These are phyloP conservation scores for Vicia sativa DNA, from an alignment of 306 rosid genomes.

Conservation along the genomic window DNA sequence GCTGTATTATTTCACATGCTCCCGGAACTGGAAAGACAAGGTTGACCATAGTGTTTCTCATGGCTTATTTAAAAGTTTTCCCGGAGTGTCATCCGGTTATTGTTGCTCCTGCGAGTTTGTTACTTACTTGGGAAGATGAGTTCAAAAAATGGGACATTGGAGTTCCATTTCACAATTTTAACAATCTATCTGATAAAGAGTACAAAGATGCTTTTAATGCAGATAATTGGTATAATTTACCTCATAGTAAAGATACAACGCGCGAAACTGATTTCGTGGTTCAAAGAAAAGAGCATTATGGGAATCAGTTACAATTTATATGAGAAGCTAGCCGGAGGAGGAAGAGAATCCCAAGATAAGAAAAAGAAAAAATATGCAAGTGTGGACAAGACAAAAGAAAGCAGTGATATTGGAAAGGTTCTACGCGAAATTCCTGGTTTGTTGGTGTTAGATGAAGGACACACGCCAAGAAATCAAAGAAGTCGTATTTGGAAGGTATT, in stretches of 20 bases:
- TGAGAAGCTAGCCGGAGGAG: not conserved
- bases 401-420: constrained; percentile 25
- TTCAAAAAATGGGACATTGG: constrained; percentile 41
- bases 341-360: not conserved
- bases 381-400: constrained; percentile 10
- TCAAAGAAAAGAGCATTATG: constrained; percentile 35
- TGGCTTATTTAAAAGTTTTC: constrained; percentile 37
- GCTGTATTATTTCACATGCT: constrained; percentile 50
- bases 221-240: not conserved
- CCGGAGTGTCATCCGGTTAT: constrained; percentile 38
- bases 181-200: constrained; percentile 39
- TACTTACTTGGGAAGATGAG: constrained; percentile 50
- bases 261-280: constrained; percentile 46
- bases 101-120: constrained; percentile 43
- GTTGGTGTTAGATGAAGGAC: constrained; percentile 51
- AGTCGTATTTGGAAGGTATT: constrained; percentile 45
- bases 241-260: not conserved
- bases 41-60: constrained; percentile 44
- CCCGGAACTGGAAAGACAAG: constrained; percentile 49
- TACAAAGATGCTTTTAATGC: not conserved
- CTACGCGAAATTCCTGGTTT: constrained; percentile 45
- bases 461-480: constrained; percentile 41
- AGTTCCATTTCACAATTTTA: constrained; percentile 45
- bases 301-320: not conserved
- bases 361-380: not conserved